phyloP scores from a whole-genome alignment of 2,329 filamentous ascomycete genomes.

The Claviceps maximensis region DNA sequence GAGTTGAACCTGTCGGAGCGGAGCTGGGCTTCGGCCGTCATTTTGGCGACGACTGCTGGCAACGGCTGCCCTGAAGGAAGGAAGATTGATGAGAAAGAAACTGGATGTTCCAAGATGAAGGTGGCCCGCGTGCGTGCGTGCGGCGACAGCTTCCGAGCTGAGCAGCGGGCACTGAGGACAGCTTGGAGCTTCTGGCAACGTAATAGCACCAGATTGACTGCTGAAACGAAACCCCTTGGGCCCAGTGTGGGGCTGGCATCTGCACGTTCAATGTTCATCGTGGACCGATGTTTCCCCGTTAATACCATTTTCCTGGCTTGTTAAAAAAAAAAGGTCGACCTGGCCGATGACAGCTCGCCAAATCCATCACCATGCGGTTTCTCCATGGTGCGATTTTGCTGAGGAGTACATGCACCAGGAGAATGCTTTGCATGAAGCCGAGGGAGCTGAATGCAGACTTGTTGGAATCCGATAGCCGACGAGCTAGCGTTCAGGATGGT shows the following conservation, averaged over 20 bases:
- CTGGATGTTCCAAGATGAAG: slow-evolving; percentile 17
- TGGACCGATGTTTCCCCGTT: slow-evolving; percentile 2
- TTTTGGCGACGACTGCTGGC: slow-evolving; percentile 25
- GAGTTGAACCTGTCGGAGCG: slow-evolving; percentile 64
- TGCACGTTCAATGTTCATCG: not conserved
- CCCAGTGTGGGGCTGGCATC: not conserved
- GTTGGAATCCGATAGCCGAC: not conserved
- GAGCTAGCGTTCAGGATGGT: not conserved
- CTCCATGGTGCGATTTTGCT: not conserved
- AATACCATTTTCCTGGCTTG: not conserved
- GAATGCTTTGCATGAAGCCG: not conserved
- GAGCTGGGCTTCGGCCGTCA: slow-evolving; percentile 33
- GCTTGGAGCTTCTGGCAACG: slow-evolving; percentile 27
- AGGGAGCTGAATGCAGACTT: not conserved
- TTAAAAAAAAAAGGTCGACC: not conserved
- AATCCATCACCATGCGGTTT: not conserved
- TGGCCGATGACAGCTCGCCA: not conserved
- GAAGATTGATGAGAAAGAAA: slow-evolving; percentile 22
- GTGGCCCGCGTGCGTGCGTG: not conserved
- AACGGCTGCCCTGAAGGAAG: slow-evolving; percentile 16
- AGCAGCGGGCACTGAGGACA: slow-evolving; percentile 21
- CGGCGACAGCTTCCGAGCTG: slow-evolving; percentile 6
- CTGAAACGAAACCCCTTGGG: not conserved
- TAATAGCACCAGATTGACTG: not conserved
- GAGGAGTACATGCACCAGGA: not conserved